These are phyloP conservation scores for Tillandsia fasciculata DNA, from an alignment of 176 grass and related monocot genomes.

Conservation along the genomic window DNA sequence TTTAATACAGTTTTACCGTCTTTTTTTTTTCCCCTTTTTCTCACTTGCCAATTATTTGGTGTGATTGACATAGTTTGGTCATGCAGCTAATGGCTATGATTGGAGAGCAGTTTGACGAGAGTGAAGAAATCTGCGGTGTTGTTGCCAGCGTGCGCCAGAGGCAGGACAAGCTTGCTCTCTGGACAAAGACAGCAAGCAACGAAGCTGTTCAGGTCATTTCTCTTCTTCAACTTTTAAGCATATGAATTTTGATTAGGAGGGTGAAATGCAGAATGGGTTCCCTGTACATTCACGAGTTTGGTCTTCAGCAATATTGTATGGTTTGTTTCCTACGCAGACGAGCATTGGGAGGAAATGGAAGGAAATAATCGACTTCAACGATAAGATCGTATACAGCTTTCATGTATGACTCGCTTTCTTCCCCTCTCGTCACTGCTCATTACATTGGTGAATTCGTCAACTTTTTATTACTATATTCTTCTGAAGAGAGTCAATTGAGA, in stretches of 20 bases:
- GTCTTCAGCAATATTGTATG: background rate
- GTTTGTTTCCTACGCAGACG: conserved; percentile 37
- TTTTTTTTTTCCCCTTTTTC: background rate
- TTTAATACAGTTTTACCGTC: too few species aligned
- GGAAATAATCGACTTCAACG: conserved; percentile 77
- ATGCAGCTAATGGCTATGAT: conserved; percentile 93
- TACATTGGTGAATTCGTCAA: background rate
- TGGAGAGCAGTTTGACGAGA: conserved; percentile 95
- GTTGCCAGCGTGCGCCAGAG: conserved; percentile 84
- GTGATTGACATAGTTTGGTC: background rate
- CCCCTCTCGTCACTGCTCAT: background rate
- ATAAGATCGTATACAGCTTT: conserved; percentile 93
- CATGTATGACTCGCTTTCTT: conserved; percentile 48
- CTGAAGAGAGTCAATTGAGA: background rate
- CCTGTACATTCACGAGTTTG: background rate
- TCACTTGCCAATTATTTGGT: background rate
- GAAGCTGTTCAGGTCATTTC: conserved; percentile 95
- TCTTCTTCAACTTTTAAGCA: conserved; percentile 2
- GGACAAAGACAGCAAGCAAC: conserved; percentile 90
- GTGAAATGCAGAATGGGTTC: background rate
- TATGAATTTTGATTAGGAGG: background rate
- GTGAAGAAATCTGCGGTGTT: conserved; percentile 91
- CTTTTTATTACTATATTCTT: background rate
- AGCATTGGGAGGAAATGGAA: conserved; percentile 99
- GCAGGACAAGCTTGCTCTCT: conserved; percentile 86